phyloP scores from a whole-genome alignment of 495 filamentous ascomycete species.

The Neurospora sp. region DNA sequence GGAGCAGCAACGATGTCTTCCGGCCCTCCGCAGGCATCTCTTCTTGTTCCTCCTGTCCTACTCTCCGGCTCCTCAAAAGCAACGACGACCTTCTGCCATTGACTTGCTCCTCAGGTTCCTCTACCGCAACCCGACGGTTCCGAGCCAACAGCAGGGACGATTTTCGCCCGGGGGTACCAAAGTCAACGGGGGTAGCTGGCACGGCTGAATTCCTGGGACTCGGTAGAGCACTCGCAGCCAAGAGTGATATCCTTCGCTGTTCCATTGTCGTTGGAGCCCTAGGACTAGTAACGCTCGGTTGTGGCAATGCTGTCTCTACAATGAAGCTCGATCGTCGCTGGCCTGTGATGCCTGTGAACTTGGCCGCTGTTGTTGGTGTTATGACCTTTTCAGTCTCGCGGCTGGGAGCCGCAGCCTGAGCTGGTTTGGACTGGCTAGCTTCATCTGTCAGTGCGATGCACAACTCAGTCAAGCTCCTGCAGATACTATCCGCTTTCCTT shows the following conservation, averaged over 20 bases:
- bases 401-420: constrained; percentile 19
- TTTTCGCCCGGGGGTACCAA: constrained; percentile 28
- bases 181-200: constrained; percentile 19
- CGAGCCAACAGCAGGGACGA: constrained; percentile 36
- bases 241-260: constrained; percentile 56
- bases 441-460: constrained; percentile 74
- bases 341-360: constrained; percentile 21
- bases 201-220: constrained; percentile 28
- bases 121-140: constrained; percentile 33
- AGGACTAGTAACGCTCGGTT: constrained; percentile 35
- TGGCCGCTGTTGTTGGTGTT: constrained; percentile 27
- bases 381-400: constrained; percentile 18
- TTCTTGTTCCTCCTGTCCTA: constrained; percentile 35
- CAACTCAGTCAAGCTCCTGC: constrained; percentile 84
- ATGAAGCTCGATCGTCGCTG: constrained; percentile 26
- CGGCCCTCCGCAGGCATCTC: constrained; percentile 36
- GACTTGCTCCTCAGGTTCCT: constrained; percentile 32
- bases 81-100: constrained; percentile 35
- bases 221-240: constrained; percentile 35
- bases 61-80: constrained; percentile 32
- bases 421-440: constrained; percentile 21
- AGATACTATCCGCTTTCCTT: constrained; percentile 86
- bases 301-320: constrained; percentile 19
- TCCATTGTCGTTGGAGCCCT: constrained; percentile 63
- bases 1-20: constrained; percentile 29